Conservation (phyloP, 2,329 filamentous ascomycete genomes). For the Simplicillium sp. region DNA sequence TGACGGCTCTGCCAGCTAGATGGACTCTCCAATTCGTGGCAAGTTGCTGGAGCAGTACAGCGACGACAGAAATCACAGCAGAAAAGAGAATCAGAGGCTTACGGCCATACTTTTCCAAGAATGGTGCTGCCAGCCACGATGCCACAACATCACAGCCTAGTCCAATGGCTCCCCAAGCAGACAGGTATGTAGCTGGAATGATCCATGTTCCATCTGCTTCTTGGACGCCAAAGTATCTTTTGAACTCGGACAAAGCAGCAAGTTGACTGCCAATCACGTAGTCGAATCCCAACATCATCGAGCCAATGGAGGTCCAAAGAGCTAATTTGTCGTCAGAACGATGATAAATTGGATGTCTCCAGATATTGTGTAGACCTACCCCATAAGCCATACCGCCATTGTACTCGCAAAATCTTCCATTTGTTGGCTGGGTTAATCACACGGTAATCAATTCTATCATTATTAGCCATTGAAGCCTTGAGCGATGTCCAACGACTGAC, state of each 20-base stretch:
- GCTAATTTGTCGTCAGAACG: conserved; percentile 8
- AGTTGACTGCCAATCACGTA: conserved; percentile 19
- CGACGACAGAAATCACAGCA: conserved; percentile 14
- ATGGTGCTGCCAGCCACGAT: conserved; percentile 15
- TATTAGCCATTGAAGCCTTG: not conserved
- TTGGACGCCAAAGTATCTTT: conserved; percentile 14
- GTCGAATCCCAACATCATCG: conserved; percentile 21
- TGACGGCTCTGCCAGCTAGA: conserved; percentile 16
- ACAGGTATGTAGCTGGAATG: conserved; percentile 18
- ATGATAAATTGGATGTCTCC: no score
- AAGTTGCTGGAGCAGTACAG: conserved; percentile 19
- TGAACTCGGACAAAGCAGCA: conserved; percentile 17
- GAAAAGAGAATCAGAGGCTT: conserved; percentile 17
- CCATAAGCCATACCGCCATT: conserved; percentile 16
- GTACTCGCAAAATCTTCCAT: conserved; percentile 17
- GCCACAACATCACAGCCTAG: conserved; percentile 16
- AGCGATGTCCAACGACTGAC: no score
- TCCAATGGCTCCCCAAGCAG: conserved; percentile 19
- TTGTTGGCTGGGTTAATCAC: conserved; percentile 15
- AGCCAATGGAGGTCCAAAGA: conserved; percentile 17
- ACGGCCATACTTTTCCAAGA: conserved; percentile 21
- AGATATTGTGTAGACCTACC: conserved; percentile 9
- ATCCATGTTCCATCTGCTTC: conserved; percentile 15
- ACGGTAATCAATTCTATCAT: conserved; percentile 12
- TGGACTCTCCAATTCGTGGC: conserved; percentile 17